Conservation (phyloP, 306 rosid genomes). For the Gynostemma pentaphyllum region DNA sequence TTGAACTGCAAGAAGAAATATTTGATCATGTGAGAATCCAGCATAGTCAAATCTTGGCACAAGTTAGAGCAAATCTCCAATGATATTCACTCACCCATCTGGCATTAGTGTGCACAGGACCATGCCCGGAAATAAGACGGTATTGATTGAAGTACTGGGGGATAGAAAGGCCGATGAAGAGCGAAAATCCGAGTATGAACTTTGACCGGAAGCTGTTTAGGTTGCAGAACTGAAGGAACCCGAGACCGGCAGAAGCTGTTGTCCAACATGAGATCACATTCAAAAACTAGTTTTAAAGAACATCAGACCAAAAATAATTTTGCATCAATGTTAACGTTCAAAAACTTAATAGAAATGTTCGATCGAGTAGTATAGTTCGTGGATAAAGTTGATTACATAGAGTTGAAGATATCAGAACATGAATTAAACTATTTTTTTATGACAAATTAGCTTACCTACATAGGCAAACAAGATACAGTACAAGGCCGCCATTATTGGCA, state of each 20-base stretch:
- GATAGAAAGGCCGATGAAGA: slow-evolving; percentile 73
- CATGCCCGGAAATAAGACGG: slow-evolving; percentile 29
- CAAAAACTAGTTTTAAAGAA: neutral
- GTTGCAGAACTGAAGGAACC: slow-evolving; percentile 74
- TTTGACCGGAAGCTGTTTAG: slow-evolving; percentile 60
- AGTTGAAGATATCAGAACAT: neutral
- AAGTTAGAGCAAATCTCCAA: neutral
- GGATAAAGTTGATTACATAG: neutral
- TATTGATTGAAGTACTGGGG: slow-evolving; percentile 61
- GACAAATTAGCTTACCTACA: slow-evolving; percentile 44
- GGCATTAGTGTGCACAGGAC: slow-evolving; percentile 59
- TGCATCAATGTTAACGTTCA: neutral
- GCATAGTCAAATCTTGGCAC: neutral
- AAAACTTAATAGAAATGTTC: neutral
- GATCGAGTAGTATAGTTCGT: neutral
- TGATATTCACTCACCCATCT: slow-evolving; percentile 37
- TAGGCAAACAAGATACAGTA: slow-evolving; percentile 76
- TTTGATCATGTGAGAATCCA: neutral
- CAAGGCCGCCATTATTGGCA: slow-evolving; percentile 68
- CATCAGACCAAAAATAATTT: neutral
- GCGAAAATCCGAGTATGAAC: slow-evolving; percentile 72
- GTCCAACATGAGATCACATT: neutral
- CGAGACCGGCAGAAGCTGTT: slow-evolving; percentile 70
- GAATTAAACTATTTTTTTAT: no score
- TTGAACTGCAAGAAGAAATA: slow-evolving; percentile 44